These are phyloP conservation scores for Leccinum longicurvipes DNA, from an alignment of 768 basidiomycete species.

Conservation along the genomic window DNA sequence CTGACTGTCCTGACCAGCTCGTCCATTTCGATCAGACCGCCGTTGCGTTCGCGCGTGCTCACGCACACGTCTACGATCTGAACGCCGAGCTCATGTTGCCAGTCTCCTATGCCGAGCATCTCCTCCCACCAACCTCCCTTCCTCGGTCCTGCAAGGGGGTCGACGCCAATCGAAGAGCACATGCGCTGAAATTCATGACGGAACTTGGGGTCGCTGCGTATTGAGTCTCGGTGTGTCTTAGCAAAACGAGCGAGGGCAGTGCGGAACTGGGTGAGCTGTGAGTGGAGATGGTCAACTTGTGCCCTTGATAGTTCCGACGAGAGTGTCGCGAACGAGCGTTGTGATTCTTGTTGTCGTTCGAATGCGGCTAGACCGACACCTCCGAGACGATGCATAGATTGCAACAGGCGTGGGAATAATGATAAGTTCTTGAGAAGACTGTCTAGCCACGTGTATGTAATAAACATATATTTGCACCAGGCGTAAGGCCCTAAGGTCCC, in stretches of 20 bases:
- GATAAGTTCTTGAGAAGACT: too few species aligned
- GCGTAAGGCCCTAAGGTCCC: too few species aligned
- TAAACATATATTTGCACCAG: too few species aligned
- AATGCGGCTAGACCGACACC: conserved; percentile 89
- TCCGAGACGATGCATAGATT: conserved; percentile 69
- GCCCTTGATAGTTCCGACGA: conserved; percentile 72
- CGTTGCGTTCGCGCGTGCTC: conserved; percentile 83
- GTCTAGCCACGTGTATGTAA: too few species aligned
- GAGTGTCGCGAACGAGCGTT: conserved; percentile 77
- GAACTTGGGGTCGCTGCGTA: conserved; percentile 80
- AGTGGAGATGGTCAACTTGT: conserved; percentile 75
- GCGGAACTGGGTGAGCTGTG: conserved; percentile 83
- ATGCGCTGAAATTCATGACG: conserved; percentile 92
- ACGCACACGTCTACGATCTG: conserved; percentile 93
- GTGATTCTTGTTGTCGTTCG: conserved; percentile 79
- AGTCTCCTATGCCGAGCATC: conserved; percentile 83
- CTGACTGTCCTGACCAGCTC: conserved; percentile 80
- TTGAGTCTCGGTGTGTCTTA: conserved; percentile 76
- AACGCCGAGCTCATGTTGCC: conserved; percentile 94
- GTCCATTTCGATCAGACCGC: conserved; percentile 85
- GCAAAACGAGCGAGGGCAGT: conserved; percentile 78
- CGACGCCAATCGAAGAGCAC: conserved; percentile 93
- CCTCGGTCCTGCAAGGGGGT: conserved; percentile 84
- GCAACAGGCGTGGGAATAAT: too few species aligned
- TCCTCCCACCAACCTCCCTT: conserved; percentile 93